phyloP scores from a whole-genome alignment of 75 land plant species.

The Picea sitchensis region DNA sequence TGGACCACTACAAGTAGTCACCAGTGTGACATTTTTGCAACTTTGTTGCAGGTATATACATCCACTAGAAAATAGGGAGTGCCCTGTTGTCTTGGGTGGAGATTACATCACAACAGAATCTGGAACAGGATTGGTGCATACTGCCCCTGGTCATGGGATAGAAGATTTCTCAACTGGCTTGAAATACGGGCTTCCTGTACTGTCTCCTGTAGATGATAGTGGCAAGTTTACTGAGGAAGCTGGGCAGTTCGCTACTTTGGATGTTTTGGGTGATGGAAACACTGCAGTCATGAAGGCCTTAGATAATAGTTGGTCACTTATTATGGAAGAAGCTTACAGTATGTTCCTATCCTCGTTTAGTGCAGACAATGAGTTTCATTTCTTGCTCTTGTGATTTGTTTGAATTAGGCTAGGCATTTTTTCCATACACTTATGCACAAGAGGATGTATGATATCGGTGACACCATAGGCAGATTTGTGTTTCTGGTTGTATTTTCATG shows the following conservation, averaged over 20 bases:
- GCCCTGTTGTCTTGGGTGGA: conserved; percentile 93
- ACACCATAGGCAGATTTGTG: too few species aligned
- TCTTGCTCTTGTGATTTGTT: not conserved
- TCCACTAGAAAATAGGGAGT: conserved; percentile 72
- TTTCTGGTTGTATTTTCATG: too few species aligned
- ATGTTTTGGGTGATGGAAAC: conserved; percentile 93
- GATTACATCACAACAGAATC: conserved; percentile 97
- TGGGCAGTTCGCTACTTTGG: conserved; percentile 74
- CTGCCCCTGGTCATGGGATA: conserved; percentile 99
- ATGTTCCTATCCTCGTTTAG: conserved; percentile 9
- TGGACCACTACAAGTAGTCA: not conserved
- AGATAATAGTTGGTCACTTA: conserved; percentile 56
- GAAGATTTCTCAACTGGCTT: conserved; percentile 90
- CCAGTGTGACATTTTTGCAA: too few species aligned
- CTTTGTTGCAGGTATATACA: conserved; percentile 65
- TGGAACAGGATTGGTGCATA: conserved; percentile 98
- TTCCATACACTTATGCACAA: not conserved
- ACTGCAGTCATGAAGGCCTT: conserved; percentile 70
- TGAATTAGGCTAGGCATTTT: not conserved
- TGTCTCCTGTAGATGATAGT: conserved; percentile 96
- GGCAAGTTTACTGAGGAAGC: conserved; percentile 98
- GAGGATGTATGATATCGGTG: too few species aligned
- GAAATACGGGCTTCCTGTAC: conserved; percentile 81
- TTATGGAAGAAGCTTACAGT: conserved; percentile 95
- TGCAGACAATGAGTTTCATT: not conserved